phyloP scores from a whole-genome alignment of 768 basidiomycete genomes.

The Atractiella rhizophila region DNA sequence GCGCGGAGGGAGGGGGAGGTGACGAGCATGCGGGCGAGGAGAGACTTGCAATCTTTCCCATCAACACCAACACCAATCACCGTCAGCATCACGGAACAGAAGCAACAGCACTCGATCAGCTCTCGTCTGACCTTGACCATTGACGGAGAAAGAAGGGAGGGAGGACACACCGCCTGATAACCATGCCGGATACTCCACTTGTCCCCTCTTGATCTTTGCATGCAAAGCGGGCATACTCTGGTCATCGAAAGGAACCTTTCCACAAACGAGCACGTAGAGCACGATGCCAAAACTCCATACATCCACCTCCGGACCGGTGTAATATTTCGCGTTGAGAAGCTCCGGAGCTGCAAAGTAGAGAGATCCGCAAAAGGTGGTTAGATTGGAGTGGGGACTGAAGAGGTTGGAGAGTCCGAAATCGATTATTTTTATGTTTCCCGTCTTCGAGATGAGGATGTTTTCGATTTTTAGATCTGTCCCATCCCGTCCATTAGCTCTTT shows the following conservation, averaged over 20 bases:
- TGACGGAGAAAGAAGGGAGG: not conserved
- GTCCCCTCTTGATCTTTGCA: constrained; percentile 91
- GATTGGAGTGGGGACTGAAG: constrained; percentile 52
- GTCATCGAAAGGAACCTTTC: constrained; percentile 96
- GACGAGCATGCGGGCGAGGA: constrained; percentile 84
- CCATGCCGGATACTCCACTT: constrained; percentile 96
- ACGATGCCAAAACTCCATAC: constrained; percentile 99
- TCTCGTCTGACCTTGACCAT: not conserved
- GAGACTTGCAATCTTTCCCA: constrained; percentile 61
- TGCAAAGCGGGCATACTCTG: constrained; percentile 97
- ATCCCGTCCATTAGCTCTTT: not conserved
- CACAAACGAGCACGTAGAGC: constrained; percentile 87
- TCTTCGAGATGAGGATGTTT: constrained; percentile 94
- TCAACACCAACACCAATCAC: not conserved
- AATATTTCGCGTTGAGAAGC: constrained; percentile 81
- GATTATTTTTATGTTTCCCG: constrained; percentile 98
- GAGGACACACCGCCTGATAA: constrained; percentile 50
- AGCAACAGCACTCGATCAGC: not conserved
- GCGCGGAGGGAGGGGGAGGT: constrained; percentile 72
- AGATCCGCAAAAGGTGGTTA: constrained; percentile 89
- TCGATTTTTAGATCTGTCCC: constrained; percentile 81
- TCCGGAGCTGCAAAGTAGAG: constrained; percentile 97
- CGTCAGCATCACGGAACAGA: not conserved
- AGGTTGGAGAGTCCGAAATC: constrained; percentile 96
- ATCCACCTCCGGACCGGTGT: constrained; percentile 93